These are phyloP conservation scores for Mimosa pudica DNA, from an alignment of 306 rosid genomes.

Conservation along the genomic window DNA sequence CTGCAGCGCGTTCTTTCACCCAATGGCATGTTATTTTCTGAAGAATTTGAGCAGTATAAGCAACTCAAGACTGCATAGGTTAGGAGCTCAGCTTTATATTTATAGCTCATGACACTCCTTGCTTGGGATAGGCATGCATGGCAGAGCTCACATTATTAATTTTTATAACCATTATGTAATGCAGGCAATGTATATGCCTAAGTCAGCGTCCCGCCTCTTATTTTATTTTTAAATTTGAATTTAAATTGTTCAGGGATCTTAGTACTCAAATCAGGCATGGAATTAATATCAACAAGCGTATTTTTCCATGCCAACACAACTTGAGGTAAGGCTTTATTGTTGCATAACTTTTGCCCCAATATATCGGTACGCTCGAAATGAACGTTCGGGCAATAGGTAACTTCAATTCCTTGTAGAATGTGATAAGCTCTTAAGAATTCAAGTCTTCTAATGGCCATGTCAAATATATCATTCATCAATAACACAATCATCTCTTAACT, in stretches of 20 bases:
- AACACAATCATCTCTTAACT: background rate
- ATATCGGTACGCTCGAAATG: no score
- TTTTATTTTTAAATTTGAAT: background rate
- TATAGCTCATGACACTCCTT: no score
- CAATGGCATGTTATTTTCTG: slow-evolving; percentile 55
- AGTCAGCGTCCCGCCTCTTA: background rate
- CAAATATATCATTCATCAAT: background rate
- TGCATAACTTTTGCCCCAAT: background rate
- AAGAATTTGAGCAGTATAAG: slow-evolving; percentile 40
- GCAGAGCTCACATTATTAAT: no score
- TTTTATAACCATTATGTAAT: no score
- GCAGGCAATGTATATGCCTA: no score
- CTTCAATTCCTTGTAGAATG: background rate
- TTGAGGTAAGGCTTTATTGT: no score
- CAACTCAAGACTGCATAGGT: slow-evolving; percentile 46
- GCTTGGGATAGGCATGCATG: no score
- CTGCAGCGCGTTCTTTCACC: slow-evolving; percentile 66
- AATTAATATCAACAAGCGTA: background rate
- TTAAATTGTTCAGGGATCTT: slow-evolving; percentile 4
- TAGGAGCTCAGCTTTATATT: slow-evolving; percentile 19
- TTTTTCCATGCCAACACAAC: no score
- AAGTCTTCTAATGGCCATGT: background rate
- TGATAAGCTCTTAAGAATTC: background rate
- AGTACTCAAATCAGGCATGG: background rate
- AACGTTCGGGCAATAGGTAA: background rate